Base-by-base conservation (phyloP, 2,329 filamentous ascomycete genomes). In the Meredithiella fracta region DNA sequence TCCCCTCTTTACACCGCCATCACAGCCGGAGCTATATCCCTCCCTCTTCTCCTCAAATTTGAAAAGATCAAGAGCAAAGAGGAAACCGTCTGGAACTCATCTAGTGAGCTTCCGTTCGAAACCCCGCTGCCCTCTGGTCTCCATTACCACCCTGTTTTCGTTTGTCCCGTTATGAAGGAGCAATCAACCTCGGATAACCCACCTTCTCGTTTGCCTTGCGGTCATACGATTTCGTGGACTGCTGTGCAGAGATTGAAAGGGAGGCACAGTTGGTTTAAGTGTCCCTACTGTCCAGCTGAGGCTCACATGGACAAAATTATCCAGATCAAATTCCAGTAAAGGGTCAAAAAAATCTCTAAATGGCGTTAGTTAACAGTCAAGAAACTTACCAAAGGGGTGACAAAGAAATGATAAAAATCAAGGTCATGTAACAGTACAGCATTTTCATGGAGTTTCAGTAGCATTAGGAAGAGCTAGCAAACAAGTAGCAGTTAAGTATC, bases 161-260 rank as follows among this genome's bases (percentile, higher is more conserved):
- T 98, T 44, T 98, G 92, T 65, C 92, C 92, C 0, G 92, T 98
- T 3, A 90, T 85, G 63, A 97, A 97, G 67, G 92, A 96, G 66
- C 92, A 98, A 68, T 89, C 86, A 0, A 98, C 91, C 0, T 89
- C 94, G 64, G 71, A 76, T 23, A 98, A 98, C 67, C 92, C 92
- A 9, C 89, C 92, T 1, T 94, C 97, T 85, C 92, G 96, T 79
- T 82, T 98, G 65, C 86, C 87, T 0, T 98, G 92, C 65, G 91
- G 92, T 4, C 92, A 98, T 70, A 91, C 96, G 54, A 83, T 98
- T 59, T 90, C 89, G 17, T 78, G 82, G 61, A 90, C 96, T 64
- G 89, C 84, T 34, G 71, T 98, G 53, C 79, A 85, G 59, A 82
- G 82, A 64, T 74, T 97, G 44, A 82, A 82, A 55, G 94, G 94